Evolutionary conservation across 2,329 filamentous ascomycete species (phyloP).

Genomic region (Alternaria burnsii): DNA sequence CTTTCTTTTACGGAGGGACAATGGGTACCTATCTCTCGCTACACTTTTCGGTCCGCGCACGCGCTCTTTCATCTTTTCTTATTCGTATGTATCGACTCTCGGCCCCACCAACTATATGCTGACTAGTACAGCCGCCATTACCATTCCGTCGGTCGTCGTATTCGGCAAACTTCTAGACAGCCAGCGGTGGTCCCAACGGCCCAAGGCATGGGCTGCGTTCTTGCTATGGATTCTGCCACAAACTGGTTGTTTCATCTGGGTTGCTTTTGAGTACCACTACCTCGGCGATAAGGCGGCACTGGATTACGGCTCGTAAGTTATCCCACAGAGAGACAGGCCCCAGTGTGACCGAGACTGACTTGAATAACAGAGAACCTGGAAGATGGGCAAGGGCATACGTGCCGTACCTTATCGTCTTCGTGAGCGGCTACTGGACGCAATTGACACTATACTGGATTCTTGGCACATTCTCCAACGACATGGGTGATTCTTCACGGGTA

Average conservation of each 20-base stretch:
- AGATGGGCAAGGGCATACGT: conserved; percentile 14
- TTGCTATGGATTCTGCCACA: conserved; percentile 12
- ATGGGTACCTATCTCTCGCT: conserved; percentile 21
- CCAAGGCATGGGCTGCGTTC: conserved; percentile 16
- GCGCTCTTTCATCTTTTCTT: conserved; percentile 17
- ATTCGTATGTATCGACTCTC: conserved; percentile 8
- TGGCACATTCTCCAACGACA: conserved; percentile 13
- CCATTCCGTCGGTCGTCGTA: conserved; percentile 14
- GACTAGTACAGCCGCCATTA: conserved; percentile 4
- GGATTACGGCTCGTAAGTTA: conserved; percentile 13
- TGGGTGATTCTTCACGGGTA: conserved; percentile 8
- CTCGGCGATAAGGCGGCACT: conserved; percentile 9
- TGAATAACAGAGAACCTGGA: conserved; percentile 1
- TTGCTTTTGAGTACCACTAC: conserved; percentile 14
- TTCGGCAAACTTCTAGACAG: conserved; percentile 18
- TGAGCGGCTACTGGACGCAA: conserved; percentile 14
- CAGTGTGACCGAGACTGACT: not conserved
- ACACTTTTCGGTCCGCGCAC: conserved; percentile 21
- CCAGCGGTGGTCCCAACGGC: conserved; percentile 8
- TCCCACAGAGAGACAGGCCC: not conserved
- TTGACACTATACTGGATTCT: conserved; percentile 20
- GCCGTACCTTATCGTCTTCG: conserved; percentile 16
- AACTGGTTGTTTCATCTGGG: conserved; percentile 16
- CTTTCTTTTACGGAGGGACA: conserved; percentile 21
- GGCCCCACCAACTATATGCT: not conserved